phyloP scores from a whole-genome alignment of 129 eudicot genomes.

The Helianthus tuberosus region DNA sequence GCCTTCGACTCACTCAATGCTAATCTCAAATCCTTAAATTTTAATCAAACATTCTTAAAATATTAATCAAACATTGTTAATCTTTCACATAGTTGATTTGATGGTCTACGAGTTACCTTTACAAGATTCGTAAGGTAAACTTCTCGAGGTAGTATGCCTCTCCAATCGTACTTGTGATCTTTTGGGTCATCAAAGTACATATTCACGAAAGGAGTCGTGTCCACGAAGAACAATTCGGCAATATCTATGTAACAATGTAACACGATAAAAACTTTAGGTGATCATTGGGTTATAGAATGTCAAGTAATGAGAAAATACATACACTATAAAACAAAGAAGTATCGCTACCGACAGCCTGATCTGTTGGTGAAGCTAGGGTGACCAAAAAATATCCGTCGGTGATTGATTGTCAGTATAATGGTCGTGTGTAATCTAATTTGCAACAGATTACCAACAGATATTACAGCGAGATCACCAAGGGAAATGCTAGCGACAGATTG shows the following conservation, averaged over 20 bases:
- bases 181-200: conserved; percentile 49
- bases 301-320: not conserved
- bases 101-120: conserved; percentile 34
- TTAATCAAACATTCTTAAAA: not conserved
- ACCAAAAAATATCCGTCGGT: too few species aligned
- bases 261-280: not conserved
- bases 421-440: too few species aligned
- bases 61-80: too few species aligned
- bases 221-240: conserved; percentile 67
- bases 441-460: too few species aligned
- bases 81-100: not conserved
- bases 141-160: conserved; percentile 54
- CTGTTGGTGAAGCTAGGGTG: too few species aligned
- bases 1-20: conserved; percentile 51
- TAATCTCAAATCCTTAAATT: conserved; percentile 45
- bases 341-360: too few species aligned
- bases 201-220: conserved; percentile 67
- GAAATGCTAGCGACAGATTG: too few species aligned
- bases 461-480: too few species aligned
- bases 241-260: conserved; percentile 33
- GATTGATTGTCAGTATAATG: too few species aligned
- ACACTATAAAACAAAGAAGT: too few species aligned
- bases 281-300: not conserved
- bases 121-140: conserved; percentile 44
- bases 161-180: conserved; percentile 67